A percentile compares a stretch with the other conserved stretches of the same genome.
Evolutionary conservation across 2,329 filamentous ascomycete species (phyloP).

Genomic region (Aspergillus niger): DNA sequence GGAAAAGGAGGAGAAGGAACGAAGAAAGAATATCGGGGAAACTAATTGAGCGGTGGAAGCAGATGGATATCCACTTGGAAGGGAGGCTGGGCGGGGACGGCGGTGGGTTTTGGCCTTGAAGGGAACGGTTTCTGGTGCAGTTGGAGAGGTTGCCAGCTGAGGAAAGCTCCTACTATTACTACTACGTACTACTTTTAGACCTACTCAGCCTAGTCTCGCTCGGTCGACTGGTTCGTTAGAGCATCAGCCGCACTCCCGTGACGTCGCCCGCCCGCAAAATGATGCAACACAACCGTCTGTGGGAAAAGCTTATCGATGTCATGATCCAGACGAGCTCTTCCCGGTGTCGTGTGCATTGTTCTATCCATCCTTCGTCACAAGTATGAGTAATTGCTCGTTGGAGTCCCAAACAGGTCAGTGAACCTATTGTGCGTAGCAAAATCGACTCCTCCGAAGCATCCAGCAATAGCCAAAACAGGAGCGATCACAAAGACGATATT

Average conservation of each 20-base stretch:
- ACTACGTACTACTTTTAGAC: background rate
- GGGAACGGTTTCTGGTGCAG: conserved; percentile 6
- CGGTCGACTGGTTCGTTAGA: background rate
- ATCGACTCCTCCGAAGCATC: too few relatives aligned
- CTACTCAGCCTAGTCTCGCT: background rate
- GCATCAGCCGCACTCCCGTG: conserved; percentile 5
- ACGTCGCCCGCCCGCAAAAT: conserved; percentile 12
- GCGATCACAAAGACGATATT: too few relatives aligned
- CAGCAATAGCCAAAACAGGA: too few relatives aligned
- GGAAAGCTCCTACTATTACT: background rate
- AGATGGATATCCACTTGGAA: conserved; percentile 8
- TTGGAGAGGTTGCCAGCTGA: background rate
- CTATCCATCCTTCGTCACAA: background rate
- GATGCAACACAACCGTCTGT: background rate
- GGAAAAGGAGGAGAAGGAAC: conserved; percentile 2
- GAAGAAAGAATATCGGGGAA: conserved; percentile 14
- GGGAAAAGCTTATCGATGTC: background rate
- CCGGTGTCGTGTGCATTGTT: too few relatives aligned
- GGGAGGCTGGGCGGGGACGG: conserved; percentile 24
- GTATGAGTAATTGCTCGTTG: too few relatives aligned
- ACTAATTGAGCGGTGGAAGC: conserved; percentile 17
- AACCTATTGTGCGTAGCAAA: too few relatives aligned
- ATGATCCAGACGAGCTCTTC: background rate
- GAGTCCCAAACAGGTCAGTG: too few relatives aligned
- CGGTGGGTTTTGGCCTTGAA: conserved; percentile 12